Conservation (phyloP, 1,284 basidiomycete species). For the Marasmius tenuissimus region DNA sequence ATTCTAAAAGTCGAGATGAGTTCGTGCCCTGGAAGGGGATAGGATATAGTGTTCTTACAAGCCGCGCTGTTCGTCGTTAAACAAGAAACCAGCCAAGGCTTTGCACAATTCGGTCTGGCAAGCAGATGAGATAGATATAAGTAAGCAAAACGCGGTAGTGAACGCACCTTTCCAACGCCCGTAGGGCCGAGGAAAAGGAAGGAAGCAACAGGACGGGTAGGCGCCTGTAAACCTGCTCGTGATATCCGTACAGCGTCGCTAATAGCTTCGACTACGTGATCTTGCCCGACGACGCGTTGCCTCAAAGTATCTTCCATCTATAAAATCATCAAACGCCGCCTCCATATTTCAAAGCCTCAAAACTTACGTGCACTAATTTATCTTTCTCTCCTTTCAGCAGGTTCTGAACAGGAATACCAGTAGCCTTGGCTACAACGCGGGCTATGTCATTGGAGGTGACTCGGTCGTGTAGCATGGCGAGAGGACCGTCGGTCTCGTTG, state of each 20-base stretch:
- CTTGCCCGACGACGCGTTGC: constrained; percentile 85
- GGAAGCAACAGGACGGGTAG: constrained; percentile 85
- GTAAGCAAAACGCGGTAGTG: background rate
- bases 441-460: constrained; percentile 91
- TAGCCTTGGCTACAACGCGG: constrained; percentile 84
- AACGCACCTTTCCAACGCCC: constrained; percentile 66
- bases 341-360: constrained; percentile 3
- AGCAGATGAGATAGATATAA: too few relatives aligned
- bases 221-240: constrained; percentile 85
- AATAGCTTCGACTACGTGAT: constrained; percentile 78
- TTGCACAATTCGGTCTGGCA: constrained; percentile 81
- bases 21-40: constrained; percentile 5
- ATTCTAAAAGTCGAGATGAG: constrained; percentile 46
- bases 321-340: constrained; percentile 1
- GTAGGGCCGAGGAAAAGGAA: constrained; percentile 92
- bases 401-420: constrained; percentile 90
- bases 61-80: constrained; percentile 84
- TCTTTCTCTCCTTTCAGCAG: constrained; percentile 89
- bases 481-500: constrained; percentile 40
- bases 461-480: constrained; percentile 79
- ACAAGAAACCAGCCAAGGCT: constrained; percentile 82
- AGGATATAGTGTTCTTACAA: constrained; percentile 50
- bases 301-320: constrained; percentile 86
- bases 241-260: constrained; percentile 90
- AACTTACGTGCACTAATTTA: constrained; percentile 81